Conservation (phyloP, 1,284 basidiomycete genomes). For the Cystobasidium slooffiae region DNA sequence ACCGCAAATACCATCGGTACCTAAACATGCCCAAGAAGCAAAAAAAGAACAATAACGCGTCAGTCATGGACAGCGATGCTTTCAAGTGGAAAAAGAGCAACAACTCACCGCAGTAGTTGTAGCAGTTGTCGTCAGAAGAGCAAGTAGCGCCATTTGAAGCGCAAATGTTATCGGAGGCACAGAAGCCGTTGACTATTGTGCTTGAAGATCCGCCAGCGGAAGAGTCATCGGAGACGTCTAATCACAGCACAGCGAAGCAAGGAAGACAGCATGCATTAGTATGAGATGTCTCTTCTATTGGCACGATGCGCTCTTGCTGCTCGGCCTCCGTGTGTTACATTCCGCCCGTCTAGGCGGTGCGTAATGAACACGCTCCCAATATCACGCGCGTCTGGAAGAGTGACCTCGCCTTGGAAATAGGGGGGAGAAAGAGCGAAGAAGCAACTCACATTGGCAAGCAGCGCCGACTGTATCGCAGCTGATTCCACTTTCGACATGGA, state of each 20-base stretch:
- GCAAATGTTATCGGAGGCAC: constrained; percentile 36
- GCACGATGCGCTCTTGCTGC: not conserved
- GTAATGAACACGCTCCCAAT: too few species aligned
- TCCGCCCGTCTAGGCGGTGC: too few species aligned
- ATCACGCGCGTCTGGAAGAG: not conserved
- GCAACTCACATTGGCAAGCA: constrained; percentile 38
- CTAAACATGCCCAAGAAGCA: not conserved
- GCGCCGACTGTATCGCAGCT: constrained; percentile 31
- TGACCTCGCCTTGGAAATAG: not conserved
- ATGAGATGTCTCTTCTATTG: not conserved
- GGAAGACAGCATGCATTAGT: not conserved
- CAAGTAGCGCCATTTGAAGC: constrained; percentile 37
- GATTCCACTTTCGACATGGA: constrained; percentile 42
- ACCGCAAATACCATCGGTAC: constrained; percentile 38
- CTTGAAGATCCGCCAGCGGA: constrained; percentile 22
- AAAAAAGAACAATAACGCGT: constrained; percentile 2
- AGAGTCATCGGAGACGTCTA: constrained; percentile 39
- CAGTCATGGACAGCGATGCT: not conserved
- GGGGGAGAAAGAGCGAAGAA: not conserved
- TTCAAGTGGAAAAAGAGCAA: not conserved
- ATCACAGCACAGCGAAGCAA: not conserved
- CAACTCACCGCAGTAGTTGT: constrained; percentile 44
- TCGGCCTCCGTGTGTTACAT: too few species aligned
- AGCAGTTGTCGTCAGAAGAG: constrained; percentile 36
- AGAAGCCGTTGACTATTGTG: constrained; percentile 38